Base-by-base conservation (phyloP, 2,329 filamentous ascomycete genomes). In the Colletotrichum liriopes region DNA sequence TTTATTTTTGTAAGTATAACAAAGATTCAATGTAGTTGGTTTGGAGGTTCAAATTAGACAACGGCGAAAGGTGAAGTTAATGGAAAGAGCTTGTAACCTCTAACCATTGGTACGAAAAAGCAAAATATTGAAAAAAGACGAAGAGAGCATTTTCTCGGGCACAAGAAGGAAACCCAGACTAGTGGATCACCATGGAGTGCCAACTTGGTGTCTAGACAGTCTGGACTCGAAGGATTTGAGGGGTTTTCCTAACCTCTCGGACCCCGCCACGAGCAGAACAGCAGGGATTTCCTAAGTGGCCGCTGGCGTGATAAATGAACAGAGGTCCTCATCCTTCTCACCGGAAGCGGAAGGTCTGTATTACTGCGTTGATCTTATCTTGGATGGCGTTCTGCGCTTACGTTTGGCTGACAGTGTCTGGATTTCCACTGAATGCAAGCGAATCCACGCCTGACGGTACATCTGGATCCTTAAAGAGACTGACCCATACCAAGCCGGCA, bases 301-400 rank as follows among this genome's bases (percentile, higher is more conserved):
- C 5, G 18, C 20, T n/a, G 5, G n/a, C 18, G 7, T 14, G 23
- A 16, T 16, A n/a, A 32, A 37, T 18, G 29, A 32, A 2, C n/a
- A 20, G 14, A 43, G n/a, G n/a, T 12, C 14, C 39, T 32, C 47
- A 69, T 65, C 52, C 59, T 68, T 64, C 26, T 49, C 14, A 11
- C 59, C 54, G n/a, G 20, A 69, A 54, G 7, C 35, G 65, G 70
- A 72, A 72, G 70, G 70, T 69, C 70, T 47, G 7, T 41, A 41
- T 32, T n/a, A 16, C 12, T 37, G 16, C 14, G 45, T n/a, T 47
- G 29, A 23, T 60, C 23, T 55, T 64, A 65, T 65, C 69, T 65
- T 12, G 29, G 23, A 55, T 26, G 32, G 32, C 23, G 59, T 54
- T 43, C 1, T 59, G 52, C 32, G 23, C 16, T 26, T 23, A 29